Percentiles rank a stretch among this genome's conserved stretches.
These are phyloP conservation scores for Sextonia rubra DNA, from an alignment of 164 flowering plant genomes.

Conservation along the genomic window DNA sequence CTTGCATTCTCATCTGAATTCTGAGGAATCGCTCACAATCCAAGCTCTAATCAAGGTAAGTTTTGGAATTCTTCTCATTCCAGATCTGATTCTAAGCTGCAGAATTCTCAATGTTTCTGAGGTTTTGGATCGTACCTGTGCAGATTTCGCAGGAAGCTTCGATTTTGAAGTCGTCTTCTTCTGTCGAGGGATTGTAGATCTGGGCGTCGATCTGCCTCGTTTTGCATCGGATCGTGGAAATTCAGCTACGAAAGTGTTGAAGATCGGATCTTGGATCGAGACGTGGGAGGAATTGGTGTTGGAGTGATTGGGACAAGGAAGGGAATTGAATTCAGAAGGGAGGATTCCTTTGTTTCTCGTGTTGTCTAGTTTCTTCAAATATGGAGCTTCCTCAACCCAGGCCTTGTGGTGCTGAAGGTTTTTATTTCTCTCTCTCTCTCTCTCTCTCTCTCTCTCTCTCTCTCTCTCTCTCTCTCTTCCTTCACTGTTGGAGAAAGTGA, in stretches of 20 bases:
- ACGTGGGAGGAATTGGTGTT: background rate
- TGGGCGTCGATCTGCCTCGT: background rate
- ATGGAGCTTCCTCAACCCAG: slow-evolving; percentile 86
- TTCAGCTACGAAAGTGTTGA: background rate
- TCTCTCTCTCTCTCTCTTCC: background rate
- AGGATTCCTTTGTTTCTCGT: background rate
- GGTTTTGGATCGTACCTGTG: background rate
- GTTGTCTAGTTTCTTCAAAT: background rate
- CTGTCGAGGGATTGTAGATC: background rate
- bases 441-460: slow-evolving; percentile 2
- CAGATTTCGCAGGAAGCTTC: background rate
- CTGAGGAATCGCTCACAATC: background rate
- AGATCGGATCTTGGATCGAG: slow-evolving; percentile 24
- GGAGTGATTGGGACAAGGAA: background rate
- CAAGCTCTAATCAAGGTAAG: slow-evolving; percentile 5
- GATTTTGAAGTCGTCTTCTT: background rate
- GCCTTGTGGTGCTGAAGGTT: slow-evolving; percentile 24
- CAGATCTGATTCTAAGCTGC: background rate
- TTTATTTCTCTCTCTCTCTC: background rate
- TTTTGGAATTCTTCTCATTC: background rate
- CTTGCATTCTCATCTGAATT: background rate
- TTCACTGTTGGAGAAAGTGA: background rate
- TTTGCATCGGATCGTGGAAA: background rate
- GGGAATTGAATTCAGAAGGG: background rate
- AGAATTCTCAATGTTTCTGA: background rate